phyloP scores from a whole-genome alignment of 305 asterid genomes.

The Plantago lanceolata region DNA sequence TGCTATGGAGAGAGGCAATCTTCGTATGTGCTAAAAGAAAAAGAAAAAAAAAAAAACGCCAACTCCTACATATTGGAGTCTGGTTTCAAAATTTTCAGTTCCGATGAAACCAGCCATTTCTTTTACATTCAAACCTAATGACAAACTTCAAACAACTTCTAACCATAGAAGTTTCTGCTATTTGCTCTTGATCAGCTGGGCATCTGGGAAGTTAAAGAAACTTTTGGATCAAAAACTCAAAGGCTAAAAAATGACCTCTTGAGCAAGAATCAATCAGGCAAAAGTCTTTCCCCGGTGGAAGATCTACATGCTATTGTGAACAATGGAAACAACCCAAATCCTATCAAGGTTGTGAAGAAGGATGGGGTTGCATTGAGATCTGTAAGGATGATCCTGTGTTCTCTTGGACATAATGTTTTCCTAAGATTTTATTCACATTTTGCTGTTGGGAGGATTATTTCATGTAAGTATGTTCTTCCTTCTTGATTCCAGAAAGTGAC shows the following conservation, averaged over 20 bases:
- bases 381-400: slow-evolving; percentile 43
- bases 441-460: slow-evolving; percentile 13
- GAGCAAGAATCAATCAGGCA: slow-evolving; percentile 48
- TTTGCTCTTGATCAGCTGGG: slow-evolving; percentile 51
- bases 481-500: slow-evolving; percentile 68
- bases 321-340: slow-evolving; percentile 53
- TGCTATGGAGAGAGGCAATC: too few relatives aligned
- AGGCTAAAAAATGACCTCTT: slow-evolving; percentile 69
- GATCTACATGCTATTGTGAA: slow-evolving; percentile 24
- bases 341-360: slow-evolving; percentile 80
- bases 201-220: slow-evolving; percentile 91
- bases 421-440: slow-evolving; percentile 13
- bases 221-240: slow-evolving; percentile 91
- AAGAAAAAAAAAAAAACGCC: too few relatives aligned
- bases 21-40: too few relatives aligned
- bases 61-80: too few relatives aligned
- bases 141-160: not conserved
- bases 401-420: slow-evolving; percentile 13
- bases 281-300: slow-evolving; percentile 24
- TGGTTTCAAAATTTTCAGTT: too few relatives aligned
- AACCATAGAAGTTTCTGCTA: slow-evolving; percentile 15
- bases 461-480: slow-evolving; percentile 9
- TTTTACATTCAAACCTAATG: too few relatives aligned
- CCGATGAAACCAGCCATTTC: too few relatives aligned
- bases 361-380: slow-evolving; percentile 74